These are phyloP conservation scores for Senecio squalidus DNA, from an alignment of 140 eudicot species.

Conservation along the genomic window DNA sequence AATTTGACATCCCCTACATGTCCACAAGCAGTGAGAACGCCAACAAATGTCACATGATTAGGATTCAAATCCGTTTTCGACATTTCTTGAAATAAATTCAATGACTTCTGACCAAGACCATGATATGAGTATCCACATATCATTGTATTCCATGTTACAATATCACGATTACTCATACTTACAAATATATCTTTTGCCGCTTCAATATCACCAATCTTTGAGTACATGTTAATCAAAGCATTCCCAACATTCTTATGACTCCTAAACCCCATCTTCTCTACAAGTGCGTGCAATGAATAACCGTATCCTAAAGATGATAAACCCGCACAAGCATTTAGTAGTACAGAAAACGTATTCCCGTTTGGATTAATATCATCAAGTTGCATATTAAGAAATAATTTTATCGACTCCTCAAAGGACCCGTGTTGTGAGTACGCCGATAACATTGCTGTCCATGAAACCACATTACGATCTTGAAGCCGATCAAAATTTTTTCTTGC, in stretches of 20 bases:
- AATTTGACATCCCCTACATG: conserved; percentile 43
- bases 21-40: conserved; percentile 53
- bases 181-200: conserved; percentile 31
- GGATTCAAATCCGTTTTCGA: conserved; percentile 33
- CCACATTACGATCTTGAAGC: conserved; percentile 17
- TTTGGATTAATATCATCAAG: conserved; percentile 27
- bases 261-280: conserved; percentile 25
- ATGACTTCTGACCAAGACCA: conserved; percentile 51
- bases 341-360: conserved; percentile 30
- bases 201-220: conserved; percentile 35
- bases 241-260: conserved; percentile 30
- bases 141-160: conserved; percentile 46
- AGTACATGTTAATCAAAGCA: conserved; percentile 44
- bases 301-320: conserved; percentile 23
- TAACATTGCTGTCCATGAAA: conserved; percentile 31
- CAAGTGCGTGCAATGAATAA: conserved; percentile 27
- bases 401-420: conserved; percentile 42
- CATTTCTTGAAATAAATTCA: conserved; percentile 43
- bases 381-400: conserved; percentile 40
- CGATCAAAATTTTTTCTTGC: conserved; percentile 29
- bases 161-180: conserved; percentile 28
- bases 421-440: conserved; percentile 33
- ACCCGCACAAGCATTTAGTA: conserved; percentile 20
- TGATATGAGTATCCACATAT: conserved; percentile 48
- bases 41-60: conserved; percentile 47